A percentile compares a stretch with the other conserved stretches of the same genome.
phyloP scores from a whole-genome alignment of 495 filamentous ascomycete genomes.

The Filosporella fistucella region DNA sequence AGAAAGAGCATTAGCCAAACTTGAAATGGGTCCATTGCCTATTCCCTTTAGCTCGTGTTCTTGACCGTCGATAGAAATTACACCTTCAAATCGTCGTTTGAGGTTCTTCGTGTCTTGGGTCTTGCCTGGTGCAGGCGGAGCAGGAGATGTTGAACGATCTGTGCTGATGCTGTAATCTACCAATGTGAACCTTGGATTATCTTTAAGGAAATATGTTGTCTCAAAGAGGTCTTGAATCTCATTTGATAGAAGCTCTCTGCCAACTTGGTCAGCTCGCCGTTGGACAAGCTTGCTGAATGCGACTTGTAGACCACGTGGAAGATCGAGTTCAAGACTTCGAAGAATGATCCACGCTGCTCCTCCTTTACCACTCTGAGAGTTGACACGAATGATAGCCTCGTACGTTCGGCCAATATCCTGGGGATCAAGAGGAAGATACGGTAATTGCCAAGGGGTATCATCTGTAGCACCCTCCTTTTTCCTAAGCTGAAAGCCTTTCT shows the following conservation, averaged over 20 bases:
- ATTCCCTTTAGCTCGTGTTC: conserved; percentile 76
- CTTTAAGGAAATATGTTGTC: conserved; percentile 75
- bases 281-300: conserved; percentile 90
- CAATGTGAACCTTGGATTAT: conserved; percentile 77
- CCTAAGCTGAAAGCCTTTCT: conserved; percentile 85
- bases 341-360: conserved; percentile 94
- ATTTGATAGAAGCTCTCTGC: conserved; percentile 72
- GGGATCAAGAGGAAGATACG: conserved; percentile 91
- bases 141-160: conserved; percentile 76
- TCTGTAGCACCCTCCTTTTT: conserved; percentile 51
- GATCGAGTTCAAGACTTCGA: conserved; percentile 81
- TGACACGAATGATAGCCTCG: conserved; percentile 96
- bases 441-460: conserved; percentile 65
- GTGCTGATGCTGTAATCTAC: conserved; percentile 90
- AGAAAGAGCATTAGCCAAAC: conserved; percentile 76
- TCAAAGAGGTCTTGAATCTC: conserved; percentile 90
- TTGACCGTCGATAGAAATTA: conserved; percentile 75
- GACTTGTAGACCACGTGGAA: conserved; percentile 88
- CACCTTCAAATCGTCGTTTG: conserved; percentile 79
- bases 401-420: conserved; percentile 93
- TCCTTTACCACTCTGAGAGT: conserved; percentile 93
- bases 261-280: conserved; percentile 63
- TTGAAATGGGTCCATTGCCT: conserved; percentile 88
- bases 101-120: conserved; percentile 71
- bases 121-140: conserved; percentile 62